phyloP scores from a whole-genome alignment of 148 eudicot genomes.

The Gaultheria prostrata region DNA sequence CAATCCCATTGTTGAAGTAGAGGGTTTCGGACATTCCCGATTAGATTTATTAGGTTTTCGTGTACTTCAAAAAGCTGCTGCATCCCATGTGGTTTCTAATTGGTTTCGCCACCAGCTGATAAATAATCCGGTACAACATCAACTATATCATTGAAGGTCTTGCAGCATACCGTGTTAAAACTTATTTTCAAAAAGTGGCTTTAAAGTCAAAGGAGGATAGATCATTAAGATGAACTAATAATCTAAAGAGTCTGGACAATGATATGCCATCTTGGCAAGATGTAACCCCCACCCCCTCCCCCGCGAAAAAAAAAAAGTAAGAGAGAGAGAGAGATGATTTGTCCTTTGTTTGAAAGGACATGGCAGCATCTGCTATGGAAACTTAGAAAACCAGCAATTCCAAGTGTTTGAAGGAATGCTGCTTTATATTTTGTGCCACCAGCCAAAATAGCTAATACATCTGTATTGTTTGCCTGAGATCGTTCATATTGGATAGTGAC shows the following conservation, averaged over 20 bases:
- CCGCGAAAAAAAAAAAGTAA: not conserved
- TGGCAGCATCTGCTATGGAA: not conserved
- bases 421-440: not conserved
- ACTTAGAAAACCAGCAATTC: not conserved
- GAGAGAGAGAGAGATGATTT: not conserved
- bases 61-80: not conserved
- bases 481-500: not conserved
- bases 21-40: not conserved
- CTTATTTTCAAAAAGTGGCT: not conserved
- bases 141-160: not conserved
- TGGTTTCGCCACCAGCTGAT: not conserved
- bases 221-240: not conserved
- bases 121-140: not conserved
- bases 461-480: constrained; percentile 2
- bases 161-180: not conserved
- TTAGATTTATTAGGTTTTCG: not conserved
- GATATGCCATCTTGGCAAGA: not conserved
- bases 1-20: not conserved
- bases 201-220: too few relatives aligned
- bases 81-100: not conserved
- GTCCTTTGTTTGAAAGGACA: not conserved
- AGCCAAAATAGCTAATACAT: not conserved
- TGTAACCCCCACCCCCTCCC: not conserved
- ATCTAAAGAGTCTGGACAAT: too few relatives aligned
- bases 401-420: too few relatives aligned